Conservation (phyloP, 345 rosid genomes). For the Pelargonium nanum region DNA sequence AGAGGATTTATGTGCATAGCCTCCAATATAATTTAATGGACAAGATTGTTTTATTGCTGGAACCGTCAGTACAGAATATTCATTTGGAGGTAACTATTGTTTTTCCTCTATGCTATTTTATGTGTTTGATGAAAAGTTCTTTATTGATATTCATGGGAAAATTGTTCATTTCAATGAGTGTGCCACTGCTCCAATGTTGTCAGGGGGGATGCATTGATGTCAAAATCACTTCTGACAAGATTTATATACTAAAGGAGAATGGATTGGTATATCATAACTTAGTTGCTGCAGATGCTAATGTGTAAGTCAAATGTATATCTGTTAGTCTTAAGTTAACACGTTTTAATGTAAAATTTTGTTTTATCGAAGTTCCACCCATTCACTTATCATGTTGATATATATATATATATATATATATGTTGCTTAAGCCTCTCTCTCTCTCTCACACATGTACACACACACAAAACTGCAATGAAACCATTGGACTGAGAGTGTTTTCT, state of each 20-base stretch:
- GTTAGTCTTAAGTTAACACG: neutral
- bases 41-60: conserved; percentile 34
- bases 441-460: too few species aligned
- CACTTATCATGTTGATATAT: conserved; percentile 2
- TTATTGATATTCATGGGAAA: neutral
- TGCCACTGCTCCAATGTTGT: conserved; percentile 15
- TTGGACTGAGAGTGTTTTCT: too few species aligned
- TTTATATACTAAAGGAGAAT: conserved; percentile 61
- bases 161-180: neutral
- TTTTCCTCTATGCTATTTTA: neutral
- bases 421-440: too few species aligned
- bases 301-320: conserved; percentile 43
- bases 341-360: neutral
- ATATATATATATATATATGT: too few species aligned
- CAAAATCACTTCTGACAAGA: conserved; percentile 53
- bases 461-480: too few species aligned
- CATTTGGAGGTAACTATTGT: conserved; percentile 43
- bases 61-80: conserved; percentile 41
- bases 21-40: conserved; percentile 39
- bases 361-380: neutral
- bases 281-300: conserved; percentile 24
- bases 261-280: conserved; percentile 41
- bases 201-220: conserved; percentile 75
- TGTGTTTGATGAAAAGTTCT: neutral
- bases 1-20: conserved; percentile 38